Evolutionary conservation across 495 filamentous ascomycete species (phyloP).

Genomic region (Bathelium albidoporum): DNA sequence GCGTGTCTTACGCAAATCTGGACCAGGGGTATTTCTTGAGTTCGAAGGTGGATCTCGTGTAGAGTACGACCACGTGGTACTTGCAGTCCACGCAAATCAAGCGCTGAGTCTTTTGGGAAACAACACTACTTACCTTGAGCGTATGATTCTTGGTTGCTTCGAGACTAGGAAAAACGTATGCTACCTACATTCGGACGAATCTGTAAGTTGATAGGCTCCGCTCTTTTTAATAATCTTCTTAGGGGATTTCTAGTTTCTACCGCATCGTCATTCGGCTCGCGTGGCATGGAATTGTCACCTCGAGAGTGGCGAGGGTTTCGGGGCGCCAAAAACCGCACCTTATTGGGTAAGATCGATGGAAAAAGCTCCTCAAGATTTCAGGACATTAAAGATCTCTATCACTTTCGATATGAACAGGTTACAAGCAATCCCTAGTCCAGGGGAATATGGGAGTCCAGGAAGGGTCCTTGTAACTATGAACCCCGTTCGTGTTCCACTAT

Average conservation of each 20-base stretch:
- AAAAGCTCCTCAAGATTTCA: neutral
- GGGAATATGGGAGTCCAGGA: conserved; percentile 1
- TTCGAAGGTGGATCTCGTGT: neutral
- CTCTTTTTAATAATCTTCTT: too few relatives aligned
- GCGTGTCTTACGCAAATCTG: neutral
- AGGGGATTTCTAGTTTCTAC: too few relatives aligned
- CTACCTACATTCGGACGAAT: neutral
- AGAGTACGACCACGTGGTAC: neutral
- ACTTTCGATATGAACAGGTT: conserved; percentile 12
- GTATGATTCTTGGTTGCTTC: neutral
- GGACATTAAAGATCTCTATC: conserved; percentile 6
- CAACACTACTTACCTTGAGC: neutral
- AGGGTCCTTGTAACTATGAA: conserved; percentile 12
- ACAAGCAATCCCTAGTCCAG: neutral
- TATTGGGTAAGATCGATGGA: neutral
- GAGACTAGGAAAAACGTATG: neutral
- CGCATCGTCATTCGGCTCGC: neutral
- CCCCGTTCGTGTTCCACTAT: neutral
- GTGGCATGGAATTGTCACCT: neutral
- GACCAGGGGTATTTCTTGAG: neutral
- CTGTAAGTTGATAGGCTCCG: too few relatives aligned
- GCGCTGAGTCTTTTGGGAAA: neutral
- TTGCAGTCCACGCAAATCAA: neutral
- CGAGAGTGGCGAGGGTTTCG: neutral
- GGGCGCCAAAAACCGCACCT: neutral